Conservation (phyloP, 1,139 yeast genomes). For the Suhomyces yuchorum region DNA sequence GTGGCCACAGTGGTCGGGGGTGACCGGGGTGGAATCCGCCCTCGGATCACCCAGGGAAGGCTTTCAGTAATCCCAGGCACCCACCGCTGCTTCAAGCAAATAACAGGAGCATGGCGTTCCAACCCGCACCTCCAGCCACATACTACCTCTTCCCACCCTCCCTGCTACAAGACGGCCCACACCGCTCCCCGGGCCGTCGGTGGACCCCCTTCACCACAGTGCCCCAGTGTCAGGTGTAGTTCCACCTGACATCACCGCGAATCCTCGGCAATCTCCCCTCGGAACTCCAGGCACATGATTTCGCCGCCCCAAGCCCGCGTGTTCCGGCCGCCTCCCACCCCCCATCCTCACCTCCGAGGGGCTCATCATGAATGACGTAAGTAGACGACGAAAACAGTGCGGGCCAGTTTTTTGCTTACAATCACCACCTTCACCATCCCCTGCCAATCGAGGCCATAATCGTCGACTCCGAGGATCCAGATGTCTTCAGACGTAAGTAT, state of each 20-base stretch:
- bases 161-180: too few species aligned
- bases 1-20: not conserved
- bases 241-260: not conserved
- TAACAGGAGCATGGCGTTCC: too few species aligned
- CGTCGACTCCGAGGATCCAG: not conserved
- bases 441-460: not conserved
- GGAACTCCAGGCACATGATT: not conserved
- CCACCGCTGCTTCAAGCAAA: too few species aligned
- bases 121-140: too few species aligned
- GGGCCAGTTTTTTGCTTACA: slow-evolving; percentile 8
- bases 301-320: not conserved
- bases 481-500: slow-evolving; percentile 15
- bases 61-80: too few species aligned
- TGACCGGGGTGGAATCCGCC: not conserved
- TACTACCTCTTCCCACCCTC: too few species aligned
- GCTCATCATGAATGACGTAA: slow-evolving; percentile 13
- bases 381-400: slow-evolving; percentile 7
- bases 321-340: not conserved
- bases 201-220: too few species aligned
- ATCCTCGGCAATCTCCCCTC: slow-evolving; percentile 1
- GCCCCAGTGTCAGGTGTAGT: too few species aligned
- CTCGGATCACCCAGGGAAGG: not conserved
- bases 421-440: slow-evolving; percentile 5
- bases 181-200: too few species aligned
- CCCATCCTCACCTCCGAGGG: slow-evolving; percentile 3